Conservation (phyloP, 1,284 basidiomycete genomes). For the Ceratobasidium sp. region DNA sequence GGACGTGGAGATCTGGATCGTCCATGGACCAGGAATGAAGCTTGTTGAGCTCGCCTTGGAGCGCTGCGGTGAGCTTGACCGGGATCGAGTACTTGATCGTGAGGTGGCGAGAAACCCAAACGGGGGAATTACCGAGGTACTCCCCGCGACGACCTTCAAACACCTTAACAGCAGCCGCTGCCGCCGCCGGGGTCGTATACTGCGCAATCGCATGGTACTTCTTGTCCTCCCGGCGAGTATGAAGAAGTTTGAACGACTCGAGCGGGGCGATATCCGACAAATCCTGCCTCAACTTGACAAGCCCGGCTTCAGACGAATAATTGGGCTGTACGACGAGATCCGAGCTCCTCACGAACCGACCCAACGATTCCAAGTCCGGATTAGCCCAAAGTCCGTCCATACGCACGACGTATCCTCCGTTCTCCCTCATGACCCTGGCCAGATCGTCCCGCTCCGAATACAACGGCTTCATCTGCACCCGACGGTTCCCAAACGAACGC, state of each 20-base stretch:
- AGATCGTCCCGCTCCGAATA: slow-evolving; percentile 28
- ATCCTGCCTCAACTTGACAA: slow-evolving; percentile 14
- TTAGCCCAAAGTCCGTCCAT: slow-evolving; percentile 21
- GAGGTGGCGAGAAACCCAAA: slow-evolving; percentile 27
- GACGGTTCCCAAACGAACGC: slow-evolving; percentile 25
- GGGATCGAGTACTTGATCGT: slow-evolving; percentile 32
- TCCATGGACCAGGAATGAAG: slow-evolving; percentile 39
- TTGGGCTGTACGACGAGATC: slow-evolving; percentile 36
- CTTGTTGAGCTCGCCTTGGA: slow-evolving; percentile 36
- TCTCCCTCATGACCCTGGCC: slow-evolving; percentile 21
- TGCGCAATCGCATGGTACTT: slow-evolving; percentile 37
- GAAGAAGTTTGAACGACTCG: slow-evolving; percentile 38
- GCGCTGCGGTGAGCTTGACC: slow-evolving; percentile 18
- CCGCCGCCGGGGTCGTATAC: slow-evolving; percentile 35
- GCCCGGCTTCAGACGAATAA: slow-evolving; percentile 35
- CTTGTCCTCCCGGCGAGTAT: slow-evolving; percentile 3
- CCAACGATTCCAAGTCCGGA: background rate
- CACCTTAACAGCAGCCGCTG: slow-evolving; percentile 32
- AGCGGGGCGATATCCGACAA: slow-evolving; percentile 35
- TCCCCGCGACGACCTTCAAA: slow-evolving; percentile 16
- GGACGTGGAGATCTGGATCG: slow-evolving; percentile 32
- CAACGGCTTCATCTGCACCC: slow-evolving; percentile 12
- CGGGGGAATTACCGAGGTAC: slow-evolving; percentile 24
- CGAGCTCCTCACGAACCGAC: background rate
- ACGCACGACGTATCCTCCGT: slow-evolving; percentile 27